phyloP scores from a whole-genome alignment of 148 eudicot species.

The Rhododendron mucronatum region DNA sequence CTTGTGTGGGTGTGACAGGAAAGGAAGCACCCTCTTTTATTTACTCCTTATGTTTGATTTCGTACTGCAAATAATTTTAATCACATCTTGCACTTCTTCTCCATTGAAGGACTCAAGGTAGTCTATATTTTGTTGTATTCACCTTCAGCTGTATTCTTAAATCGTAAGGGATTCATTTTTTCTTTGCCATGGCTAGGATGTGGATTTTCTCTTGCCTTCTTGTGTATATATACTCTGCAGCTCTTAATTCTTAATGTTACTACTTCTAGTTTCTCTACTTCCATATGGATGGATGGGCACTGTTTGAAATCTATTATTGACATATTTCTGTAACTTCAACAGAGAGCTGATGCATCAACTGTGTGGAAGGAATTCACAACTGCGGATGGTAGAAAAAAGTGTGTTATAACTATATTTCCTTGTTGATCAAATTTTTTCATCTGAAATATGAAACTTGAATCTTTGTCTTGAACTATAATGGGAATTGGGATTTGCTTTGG shows the following conservation, averaged over 20 bases:
- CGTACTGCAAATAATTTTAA: neutral
- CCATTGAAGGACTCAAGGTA: neutral
- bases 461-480: neutral
- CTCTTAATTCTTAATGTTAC: neutral
- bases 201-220: neutral
- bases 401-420: slow-evolving; percentile 21
- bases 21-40: neutral
- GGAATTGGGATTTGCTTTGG: slow-evolving; percentile 6
- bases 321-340: neutral
- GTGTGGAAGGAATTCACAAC: slow-evolving; percentile 69
- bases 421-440: neutral
- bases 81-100: neutral
- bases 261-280: slow-evolving; percentile 1
- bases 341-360: neutral
- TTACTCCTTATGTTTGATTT: neutral
- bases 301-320: slow-evolving; percentile 7
- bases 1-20: neutral
- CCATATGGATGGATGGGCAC: neutral
- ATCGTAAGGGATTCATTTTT: neutral
- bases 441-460: neutral
- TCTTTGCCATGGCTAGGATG: neutral
- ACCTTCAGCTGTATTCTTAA: neutral
- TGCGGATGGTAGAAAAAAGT: slow-evolving; percentile 82
- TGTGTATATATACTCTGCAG: neutral
- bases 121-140: neutral